These are phyloP conservation scores for Lactifluus subvellereus DNA, from an alignment of 768 basidiomycete species.

Conservation along the genomic window DNA sequence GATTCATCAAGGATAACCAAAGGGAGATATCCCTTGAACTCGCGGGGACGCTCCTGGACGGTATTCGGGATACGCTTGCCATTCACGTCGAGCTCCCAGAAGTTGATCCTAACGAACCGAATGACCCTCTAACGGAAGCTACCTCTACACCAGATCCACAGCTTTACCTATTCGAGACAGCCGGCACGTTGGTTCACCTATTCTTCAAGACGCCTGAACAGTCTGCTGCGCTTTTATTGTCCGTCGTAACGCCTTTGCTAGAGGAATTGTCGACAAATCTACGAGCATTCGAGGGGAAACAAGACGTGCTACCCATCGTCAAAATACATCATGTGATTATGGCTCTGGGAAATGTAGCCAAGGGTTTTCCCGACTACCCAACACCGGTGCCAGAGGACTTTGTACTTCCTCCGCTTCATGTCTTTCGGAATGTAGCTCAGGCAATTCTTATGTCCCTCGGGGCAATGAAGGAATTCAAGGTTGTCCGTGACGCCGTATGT, in stretches of 20 bases:
- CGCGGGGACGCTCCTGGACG: slow-evolving; percentile 62
- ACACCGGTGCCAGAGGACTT: slow-evolving; percentile 60
- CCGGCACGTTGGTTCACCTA: slow-evolving; percentile 79
- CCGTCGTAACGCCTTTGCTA: slow-evolving; percentile 77
- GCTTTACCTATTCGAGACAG: slow-evolving; percentile 90
- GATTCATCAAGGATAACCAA: slow-evolving; percentile 80
- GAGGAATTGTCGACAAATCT: slow-evolving; percentile 59
- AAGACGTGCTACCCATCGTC: slow-evolving; percentile 73
- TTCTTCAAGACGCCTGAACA: slow-evolving; percentile 60
- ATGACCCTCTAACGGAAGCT: slow-evolving; percentile 67
- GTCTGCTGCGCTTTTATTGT: slow-evolving; percentile 62
- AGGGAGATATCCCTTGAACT: slow-evolving; percentile 73
- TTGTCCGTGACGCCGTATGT: slow-evolving; percentile 88
- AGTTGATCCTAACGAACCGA: slow-evolving; percentile 61
- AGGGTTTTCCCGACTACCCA: slow-evolving; percentile 93
- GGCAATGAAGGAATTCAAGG: slow-evolving; percentile 79
- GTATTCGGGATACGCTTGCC: slow-evolving; percentile 68
- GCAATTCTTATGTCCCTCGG: slow-evolving; percentile 83
- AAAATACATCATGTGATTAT: slow-evolving; percentile 89
- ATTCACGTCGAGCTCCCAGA: slow-evolving; percentile 76
- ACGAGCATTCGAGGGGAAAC: slow-evolving; percentile 48
- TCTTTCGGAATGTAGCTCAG: slow-evolving; percentile 82
- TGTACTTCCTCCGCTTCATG: slow-evolving; percentile 62
- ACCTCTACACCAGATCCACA: slow-evolving; percentile 80
- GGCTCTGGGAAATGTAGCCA: slow-evolving; percentile 90